Evolutionary conservation across 768 basidiomycete species (phyloP), one percentile per base, ranked within the genome.

Genomic region (Antrodiella citrinella): DNA sequence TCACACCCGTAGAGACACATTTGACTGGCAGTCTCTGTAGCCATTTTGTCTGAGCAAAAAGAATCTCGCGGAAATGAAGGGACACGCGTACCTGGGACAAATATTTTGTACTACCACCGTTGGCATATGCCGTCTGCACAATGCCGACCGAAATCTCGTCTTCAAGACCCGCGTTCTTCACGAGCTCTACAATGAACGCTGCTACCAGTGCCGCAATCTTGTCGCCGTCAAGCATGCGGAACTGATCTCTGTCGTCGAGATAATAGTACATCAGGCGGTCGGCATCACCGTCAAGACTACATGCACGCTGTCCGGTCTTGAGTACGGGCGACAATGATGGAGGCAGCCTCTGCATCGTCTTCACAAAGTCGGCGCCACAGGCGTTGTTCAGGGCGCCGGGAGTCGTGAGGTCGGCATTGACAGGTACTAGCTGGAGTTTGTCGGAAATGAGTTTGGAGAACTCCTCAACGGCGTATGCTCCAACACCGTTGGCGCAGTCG

Each of bases 401-500:
- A 5, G 79, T 82, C 12, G 73, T 72, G 20, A 74, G 81, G 18
- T 77, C 72, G 4, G 81, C 82, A 58, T 94, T 93, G 59, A 82
- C 75, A 35, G 91, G 70, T 51, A 77, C 67, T 43, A 97, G 62
- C 21, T 77, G 72, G 24, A 98, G 66, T 4, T 70, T 73, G 21
- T 72, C 72, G 15, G 75, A 78, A 20, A 96, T 76, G 48, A 79
- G 73, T 48, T 76, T 67, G 3, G 72, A 62, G 35, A 98, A 70
- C 40, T 75, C 78, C 26, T 71, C 69, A 11, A 89, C 82, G 35
- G 86, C 83, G 4, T 74, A 70, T 13, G 87, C 81, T 44, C 96
- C 96, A 20, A 99, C 96, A 22, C 96, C 96, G 64, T 99, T 98
- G n/a, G 96, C 96, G 64, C 96, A 98, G 66, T 99, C 96, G 39